Evolutionary conservation across 192 early-diverging fungal genomes (phyloP), one percentile per base, ranked within the genome.

Genomic region (Entophlyctis helioformis): DNA sequence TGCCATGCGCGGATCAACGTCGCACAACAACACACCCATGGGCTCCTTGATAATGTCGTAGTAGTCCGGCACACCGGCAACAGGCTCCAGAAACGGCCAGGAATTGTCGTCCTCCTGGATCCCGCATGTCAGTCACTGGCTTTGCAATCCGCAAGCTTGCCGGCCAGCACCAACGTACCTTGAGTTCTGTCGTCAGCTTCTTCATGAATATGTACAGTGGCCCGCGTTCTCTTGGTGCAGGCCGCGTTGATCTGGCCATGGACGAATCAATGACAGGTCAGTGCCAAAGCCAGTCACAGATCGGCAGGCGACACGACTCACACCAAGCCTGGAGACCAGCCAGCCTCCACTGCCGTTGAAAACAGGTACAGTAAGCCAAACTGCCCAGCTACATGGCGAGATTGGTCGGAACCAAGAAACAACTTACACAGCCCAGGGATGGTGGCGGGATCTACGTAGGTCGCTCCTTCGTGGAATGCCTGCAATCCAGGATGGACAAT

Each of bases 61-160:
- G 56, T 99, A 99, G 57, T 96, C 91, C 1, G 86, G 75, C 1
- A 99, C 93, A 24, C 87, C 84, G 34, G 89, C 81, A 9, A 99
- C 96, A 9, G 93, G 90, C 31, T 87, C 78, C 48, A 74, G 74
- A 60, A 99, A 99, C 6, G 96, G 91, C 94, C 94, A 97, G 7
- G 90, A 73, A 20, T 75, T 68, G 0, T 72, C 59, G 61, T 94
- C 84, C 4, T 76, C 78, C 48, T 77, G 28, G 2, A 11, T 31
- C 6, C 29, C 29, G 29, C n/a, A n/a, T n/a, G n/a, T n/a, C n/a
- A n/a, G n/a, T n/a, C n/a, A n/a, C n/a, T n/a, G n/a, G n/a, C n/a
- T n/a, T n/a, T n/a, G n/a, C n/a, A n/a, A n/a, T n/a, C n/a, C 11
- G 29, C 29, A 22, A 35, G 2, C 38, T 39, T 39, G 18, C 18